Evolutionary conservation across 164 flowering plant genomes (phyloP).

Genomic region (Dillenia suffruticosa): DNA sequence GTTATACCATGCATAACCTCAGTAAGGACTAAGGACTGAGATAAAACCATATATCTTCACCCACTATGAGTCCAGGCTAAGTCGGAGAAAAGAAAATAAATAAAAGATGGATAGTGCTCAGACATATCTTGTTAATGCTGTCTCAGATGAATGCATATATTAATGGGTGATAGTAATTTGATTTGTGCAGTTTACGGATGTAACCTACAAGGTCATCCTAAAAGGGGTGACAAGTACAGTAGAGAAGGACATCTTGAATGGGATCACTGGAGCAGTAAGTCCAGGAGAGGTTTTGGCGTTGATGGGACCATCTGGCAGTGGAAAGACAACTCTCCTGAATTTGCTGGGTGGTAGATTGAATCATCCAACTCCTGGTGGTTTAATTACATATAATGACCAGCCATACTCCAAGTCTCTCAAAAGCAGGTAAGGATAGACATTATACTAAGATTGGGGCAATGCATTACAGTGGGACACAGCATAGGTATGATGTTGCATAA

Average conservation of each 20-base stretch:
- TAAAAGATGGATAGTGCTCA: too few relatives aligned
- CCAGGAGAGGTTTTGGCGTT: constrained; percentile 91
- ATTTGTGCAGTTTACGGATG: constrained; percentile 80
- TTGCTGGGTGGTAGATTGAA: constrained; percentile 73
- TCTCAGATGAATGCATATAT: neutral
- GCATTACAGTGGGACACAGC: too few relatives aligned
- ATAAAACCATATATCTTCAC: too few relatives aligned
- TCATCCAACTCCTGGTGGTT: constrained; percentile 39
- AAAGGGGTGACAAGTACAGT: constrained; percentile 48
- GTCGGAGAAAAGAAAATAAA: too few relatives aligned
- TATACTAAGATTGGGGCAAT: too few relatives aligned
- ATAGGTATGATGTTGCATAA: too few relatives aligned
- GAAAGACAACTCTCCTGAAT: constrained; percentile 81
- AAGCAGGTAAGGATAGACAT: constrained; percentile 54
- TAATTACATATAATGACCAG: constrained; percentile 83
- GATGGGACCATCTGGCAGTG: constrained; percentile 99
- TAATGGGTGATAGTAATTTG: neutral
- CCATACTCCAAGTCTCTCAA: constrained; percentile 74
- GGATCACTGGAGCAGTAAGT: constrained; percentile 72
- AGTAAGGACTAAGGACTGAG: too few relatives aligned
- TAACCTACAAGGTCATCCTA: constrained; percentile 65
- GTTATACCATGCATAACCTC: too few relatives aligned
- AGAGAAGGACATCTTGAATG: constrained; percentile 74
- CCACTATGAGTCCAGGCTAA: too few relatives aligned
- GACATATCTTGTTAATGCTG: neutral